Evolutionary conservation across 1,284 basidiomycete genomes (phyloP), one percentile per base, ranked within the genome.

Genomic region (Ceratobasidium sp.): DNA sequence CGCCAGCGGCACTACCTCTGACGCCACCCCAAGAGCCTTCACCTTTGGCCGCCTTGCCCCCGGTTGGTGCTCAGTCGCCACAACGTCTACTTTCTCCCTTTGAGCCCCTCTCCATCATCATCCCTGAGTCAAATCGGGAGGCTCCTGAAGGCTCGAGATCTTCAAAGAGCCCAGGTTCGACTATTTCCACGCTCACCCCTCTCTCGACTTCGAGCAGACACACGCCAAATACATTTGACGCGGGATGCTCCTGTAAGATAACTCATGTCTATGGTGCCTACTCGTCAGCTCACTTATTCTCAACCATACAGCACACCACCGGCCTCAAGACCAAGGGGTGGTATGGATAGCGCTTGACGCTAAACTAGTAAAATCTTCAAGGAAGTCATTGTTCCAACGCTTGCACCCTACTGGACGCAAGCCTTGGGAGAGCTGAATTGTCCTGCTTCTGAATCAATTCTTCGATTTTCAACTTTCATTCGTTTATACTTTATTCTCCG

Each of bases 351-450:
- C 35, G 11, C 35, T 38, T 38, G 35, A 38, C 35, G 35, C 35
- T 11, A 43, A 59, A 26, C 7, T 59, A 26, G 26, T 59, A 8
- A 23, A 18, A 1, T 59, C 57, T 13, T 59, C 57, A 23, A 41
- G 38, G 23, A 35, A 35, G 21, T 59, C 57, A 2, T 35, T 59
- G 28, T 59, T 59, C 21, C 57, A 41, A 8, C 18, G 32, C 16
- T 23, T 59, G 35, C 57, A 59, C 11, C 57, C 57, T 23, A 59
- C 57, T 4, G 57, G 38, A 14, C 57, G 57, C n/a, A 59, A 59
- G 44, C 57, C 57, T 26, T 59, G 57, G 57, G 14, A 21, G 4
- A 26, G 28, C 8, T 38, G 11, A 38, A 38, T 38, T 38, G 11
- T 38, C 35, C 11, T 11, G 35, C 11, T 38, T 11, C 44, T 14